Evolutionary conservation across 148 eudicot species (phyloP), one percentile per base, ranked within the genome.

Genomic region (Nyssa sinensis): DNA sequence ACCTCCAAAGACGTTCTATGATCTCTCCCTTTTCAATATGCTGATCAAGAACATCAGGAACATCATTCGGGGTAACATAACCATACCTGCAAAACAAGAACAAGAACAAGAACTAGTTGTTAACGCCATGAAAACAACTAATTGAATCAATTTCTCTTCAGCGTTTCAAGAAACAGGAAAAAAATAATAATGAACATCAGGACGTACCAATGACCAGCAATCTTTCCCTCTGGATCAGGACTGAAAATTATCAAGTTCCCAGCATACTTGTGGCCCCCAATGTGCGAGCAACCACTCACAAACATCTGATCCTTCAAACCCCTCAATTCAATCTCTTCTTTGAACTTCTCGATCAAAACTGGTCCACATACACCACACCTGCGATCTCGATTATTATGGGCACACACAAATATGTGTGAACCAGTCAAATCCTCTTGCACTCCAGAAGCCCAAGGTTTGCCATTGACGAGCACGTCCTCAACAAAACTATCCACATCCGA

Each of bases 351-450:
- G 30, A 94, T 87, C 61, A 94, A 89, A 71, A 78, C 77, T 63
- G 98, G 98, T 44, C 98, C 98, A 86, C 98, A 94, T 66, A 88
- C 93, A 82, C 98, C 98, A 78, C 98, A 94, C 81, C 98, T 87
- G 70, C 78, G 73, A 75, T 94, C 98, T 83, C 98, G 90, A 75
- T 70, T 88, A 30, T 79, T 82, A 79, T 94, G 97, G 69, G 98
- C 86, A 83, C 98, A 94, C 7, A 94, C 88, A 75, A 94, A 94
- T 31, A 94, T 88, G 77, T 83, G 84, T 55, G 92, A 88, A 79
- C 97, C 97, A 77, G 85, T 74, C 85, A 94, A 77, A 67, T 67
- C 70, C 85, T 89, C 98, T 53, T 83, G 86, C 30, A 72, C 78
- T 73, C 93, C 91, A 76, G 87, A 85, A 33, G 80, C 79, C 98